Evolutionary conservation across 768 basidiomycete species (phyloP).

Genomic region (Mycena haematopus): DNA sequence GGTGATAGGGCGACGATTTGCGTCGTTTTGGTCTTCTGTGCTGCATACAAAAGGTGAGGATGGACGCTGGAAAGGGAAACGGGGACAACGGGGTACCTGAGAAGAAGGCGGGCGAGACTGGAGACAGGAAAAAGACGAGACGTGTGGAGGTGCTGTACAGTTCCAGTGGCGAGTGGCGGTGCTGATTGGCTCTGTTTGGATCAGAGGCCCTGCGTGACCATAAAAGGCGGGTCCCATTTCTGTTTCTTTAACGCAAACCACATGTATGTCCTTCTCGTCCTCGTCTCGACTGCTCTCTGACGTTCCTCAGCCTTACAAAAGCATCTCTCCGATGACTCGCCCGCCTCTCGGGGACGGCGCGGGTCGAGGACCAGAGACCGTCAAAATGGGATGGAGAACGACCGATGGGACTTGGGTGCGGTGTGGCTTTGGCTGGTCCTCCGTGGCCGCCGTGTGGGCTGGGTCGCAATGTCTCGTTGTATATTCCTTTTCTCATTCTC

Average conservation of each 20-base stretch:
- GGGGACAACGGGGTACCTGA: not conserved
- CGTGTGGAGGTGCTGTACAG: not conserved
- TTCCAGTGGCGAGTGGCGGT: not conserved
- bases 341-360: conserved; percentile 70
- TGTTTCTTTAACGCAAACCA: conserved; percentile 59
- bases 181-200: not conserved
- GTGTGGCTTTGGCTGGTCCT: conserved; percentile 58
- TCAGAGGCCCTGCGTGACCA: too few relatives aligned
- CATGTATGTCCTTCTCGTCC: conserved; percentile 54
- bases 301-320: conserved; percentile 68
- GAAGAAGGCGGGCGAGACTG: not conserved
- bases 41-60: not conserved
- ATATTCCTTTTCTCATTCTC: conserved; percentile 50
- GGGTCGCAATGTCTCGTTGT: conserved; percentile 92
- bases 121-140: not conserved
- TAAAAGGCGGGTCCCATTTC: too few relatives aligned
- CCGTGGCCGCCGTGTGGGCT: conserved; percentile 73
- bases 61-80: not conserved
- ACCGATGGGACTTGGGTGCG: conserved; percentile 92
- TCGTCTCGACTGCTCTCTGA: not conserved
- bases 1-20: conserved; percentile 7
- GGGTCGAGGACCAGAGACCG: conserved; percentile 91
- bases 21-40: conserved; percentile 10
- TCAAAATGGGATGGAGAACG: conserved; percentile 79
- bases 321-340: conserved; percentile 89